Base-by-base conservation (phyloP, 805 yeast species). In the Debaryomyces hansenii region DNA sequence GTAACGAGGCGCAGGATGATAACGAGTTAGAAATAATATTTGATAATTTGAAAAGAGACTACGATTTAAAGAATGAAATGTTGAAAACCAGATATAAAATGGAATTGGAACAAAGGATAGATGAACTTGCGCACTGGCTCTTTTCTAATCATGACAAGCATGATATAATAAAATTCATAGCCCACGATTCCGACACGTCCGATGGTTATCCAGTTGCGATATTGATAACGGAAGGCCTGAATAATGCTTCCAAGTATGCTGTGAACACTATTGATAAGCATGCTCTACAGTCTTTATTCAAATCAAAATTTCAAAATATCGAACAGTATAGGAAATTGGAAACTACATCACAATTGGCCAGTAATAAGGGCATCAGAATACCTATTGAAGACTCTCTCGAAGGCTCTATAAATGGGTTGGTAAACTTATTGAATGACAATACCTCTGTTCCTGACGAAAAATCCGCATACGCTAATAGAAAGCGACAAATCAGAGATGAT, bases 1-100 rank as follows among this genome's bases (percentile, higher is more conserved):
- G 45, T 20, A 47, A 44, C 8, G 54, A 50, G n/a, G n/a, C 18
- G 12, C 29, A 40, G n/a, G 57, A 55, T 5, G 51, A 48, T 5
- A 52, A 47, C 9, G 74, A 69, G 36, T 42, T 67, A 3, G 56
- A 48, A 4, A 46, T 58, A 16, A 62, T 72, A 10, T 67, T 61
- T 41, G 63, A 61, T 7, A 57, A 56, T 5, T 49, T 72, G 38
- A 58, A 57, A 37, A 48, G 49, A 37, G 72, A 66, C 9, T 47
- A 50, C 20, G 54, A 54, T 10, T 31, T 42, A 1, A 57, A 52
- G 24, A 52, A 54, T 35, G 50, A 57, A 27, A 29, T 44, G 20
- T 48, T 46, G 20, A 28, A 45, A 20, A 39, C 43, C 5, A 45
- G 31, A 3, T 46, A 55, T 31, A 51, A 52, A 21, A 47, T 39